Percentiles rank a stretch among this genome's conserved stretches.
These are phyloP conservation scores for Barnettozyma californica DNA, from an alignment of 805 yeast species.

Conservation along the genomic window DNA sequence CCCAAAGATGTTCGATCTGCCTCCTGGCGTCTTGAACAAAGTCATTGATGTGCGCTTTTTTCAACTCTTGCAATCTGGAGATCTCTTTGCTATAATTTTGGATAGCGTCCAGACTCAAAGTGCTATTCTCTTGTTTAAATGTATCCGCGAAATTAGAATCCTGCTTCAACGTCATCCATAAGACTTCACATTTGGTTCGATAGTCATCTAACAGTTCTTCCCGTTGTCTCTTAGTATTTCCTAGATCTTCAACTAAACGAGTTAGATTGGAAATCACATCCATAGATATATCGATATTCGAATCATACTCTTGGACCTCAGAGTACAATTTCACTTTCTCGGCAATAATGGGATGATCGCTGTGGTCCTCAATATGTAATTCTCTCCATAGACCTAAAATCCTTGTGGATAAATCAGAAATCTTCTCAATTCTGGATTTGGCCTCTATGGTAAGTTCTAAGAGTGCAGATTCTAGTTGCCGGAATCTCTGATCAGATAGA, in stretches of 20 bases:
- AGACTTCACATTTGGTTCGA: constrained; percentile 35
- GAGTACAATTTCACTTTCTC: constrained; percentile 13
- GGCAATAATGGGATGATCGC: constrained; percentile 17
- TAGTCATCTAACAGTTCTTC: constrained; percentile 17
- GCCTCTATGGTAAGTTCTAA: constrained; percentile 18
- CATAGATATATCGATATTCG: background rate
- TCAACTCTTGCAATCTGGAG: constrained; percentile 49
- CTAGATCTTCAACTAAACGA: constrained; percentile 10
- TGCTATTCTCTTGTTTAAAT: constrained; percentile 39
- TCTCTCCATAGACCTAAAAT: constrained; percentile 20
- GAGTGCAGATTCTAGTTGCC: constrained; percentile 5
- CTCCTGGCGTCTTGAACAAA: constrained; percentile 59
- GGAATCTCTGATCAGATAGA: constrained; percentile 17
- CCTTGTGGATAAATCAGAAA: constrained; percentile 10
- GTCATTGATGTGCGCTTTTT: constrained; percentile 59
- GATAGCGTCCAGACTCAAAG: constrained; percentile 44
- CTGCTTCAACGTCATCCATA: constrained; percentile 58
- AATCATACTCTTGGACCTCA: background rate
- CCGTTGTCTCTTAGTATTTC: constrained; percentile 13
- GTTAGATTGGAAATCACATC: constrained; percentile 10
- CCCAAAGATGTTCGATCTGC: constrained; percentile 60
- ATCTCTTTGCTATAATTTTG: constrained; percentile 50
- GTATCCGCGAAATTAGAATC: constrained; percentile 31
- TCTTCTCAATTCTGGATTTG: constrained; percentile 9
- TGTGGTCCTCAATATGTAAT: constrained; percentile 20